Percentiles rank a stretch among this genome's conserved stretches.
These are phyloP conservation scores for Lenwebbia sp. DNA, from an alignment of 345 rosid genomes.

Conservation along the genomic window DNA sequence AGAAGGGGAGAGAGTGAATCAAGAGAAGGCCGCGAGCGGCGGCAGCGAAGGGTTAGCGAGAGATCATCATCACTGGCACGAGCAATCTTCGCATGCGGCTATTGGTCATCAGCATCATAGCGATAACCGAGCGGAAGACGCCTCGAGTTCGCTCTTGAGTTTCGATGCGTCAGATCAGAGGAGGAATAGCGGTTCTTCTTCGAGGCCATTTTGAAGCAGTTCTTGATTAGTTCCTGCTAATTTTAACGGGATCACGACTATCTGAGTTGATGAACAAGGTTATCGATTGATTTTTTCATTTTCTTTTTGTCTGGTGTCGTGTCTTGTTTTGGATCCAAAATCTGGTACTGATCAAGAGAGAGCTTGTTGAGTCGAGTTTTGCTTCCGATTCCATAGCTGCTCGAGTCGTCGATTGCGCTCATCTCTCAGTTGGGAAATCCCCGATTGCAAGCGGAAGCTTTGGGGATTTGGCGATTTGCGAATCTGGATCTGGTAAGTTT, in stretches of 20 bases:
- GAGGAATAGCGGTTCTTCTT: background rate
- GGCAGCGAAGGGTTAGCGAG: background rate
- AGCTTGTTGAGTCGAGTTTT: background rate
- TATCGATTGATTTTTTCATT: background rate
- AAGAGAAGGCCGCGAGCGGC: background rate
- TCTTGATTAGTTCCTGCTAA: background rate
- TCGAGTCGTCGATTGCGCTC: background rate
- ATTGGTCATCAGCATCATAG: background rate
- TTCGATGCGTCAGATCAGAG: background rate
- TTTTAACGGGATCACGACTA: background rate
- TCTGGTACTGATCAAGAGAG: background rate
- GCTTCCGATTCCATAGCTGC: background rate
- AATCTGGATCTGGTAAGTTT: background rate
- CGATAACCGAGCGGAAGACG: background rate
- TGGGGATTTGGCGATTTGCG: background rate
- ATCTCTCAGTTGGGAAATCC: background rate
- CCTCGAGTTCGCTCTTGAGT: background rate
- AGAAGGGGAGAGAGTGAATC: conserved; percentile 22
- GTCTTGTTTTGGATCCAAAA: background rate
- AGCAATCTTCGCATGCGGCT: background rate
- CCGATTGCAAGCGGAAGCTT: background rate
- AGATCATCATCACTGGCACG: background rate
- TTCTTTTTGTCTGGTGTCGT: background rate
- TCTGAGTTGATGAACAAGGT: background rate
- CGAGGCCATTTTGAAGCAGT: conserved; percentile 1